These are phyloP conservation scores for Pulveroboletus ravenelii DNA, from an alignment of 768 basidiomycete species.

Conservation along the genomic window DNA sequence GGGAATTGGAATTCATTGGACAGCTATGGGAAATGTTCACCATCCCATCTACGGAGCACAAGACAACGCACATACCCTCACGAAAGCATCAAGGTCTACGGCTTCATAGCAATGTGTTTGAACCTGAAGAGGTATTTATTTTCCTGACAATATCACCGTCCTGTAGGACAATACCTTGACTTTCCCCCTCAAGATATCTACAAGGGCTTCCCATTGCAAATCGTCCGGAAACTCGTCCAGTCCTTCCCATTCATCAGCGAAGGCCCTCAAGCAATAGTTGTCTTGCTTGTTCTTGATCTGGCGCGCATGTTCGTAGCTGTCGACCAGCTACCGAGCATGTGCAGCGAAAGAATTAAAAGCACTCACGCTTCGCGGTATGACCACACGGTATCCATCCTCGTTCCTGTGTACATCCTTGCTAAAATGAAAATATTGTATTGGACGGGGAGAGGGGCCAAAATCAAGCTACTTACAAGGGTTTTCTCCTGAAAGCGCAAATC, in stretches of 20 bases:
- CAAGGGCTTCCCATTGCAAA: slow-evolving; percentile 65
- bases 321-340: background rate
- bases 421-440: background rate
- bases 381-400: slow-evolving; percentile 63
- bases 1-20: slow-evolving; percentile 81
- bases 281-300: slow-evolving; percentile 67
- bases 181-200: slow-evolving; percentile 66
- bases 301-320: slow-evolving; percentile 57
- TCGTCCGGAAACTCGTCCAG: slow-evolving; percentile 60
- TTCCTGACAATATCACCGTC: background rate
- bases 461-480: slow-evolving; percentile 41
- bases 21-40: slow-evolving; percentile 35
- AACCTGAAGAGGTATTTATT: slow-evolving; percentile 27
- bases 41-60: background rate
- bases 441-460: background rate
- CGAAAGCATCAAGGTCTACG: slow-evolving; percentile 62
- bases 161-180: slow-evolving; percentile 46
- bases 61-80: slow-evolving; percentile 44
- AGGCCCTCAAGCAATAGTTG: slow-evolving; percentile 51
- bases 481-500: slow-evolving; percentile 38
- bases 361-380: slow-evolving; percentile 56
- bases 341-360: background rate
- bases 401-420: slow-evolving; percentile 34
- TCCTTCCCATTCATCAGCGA: slow-evolving; percentile 40
- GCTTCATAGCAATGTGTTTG: slow-evolving; percentile 57